Evolutionary conservation across 2,329 filamentous ascomycete species (phyloP).

Genomic region (Byssoonygena ceratinophila): DNA sequence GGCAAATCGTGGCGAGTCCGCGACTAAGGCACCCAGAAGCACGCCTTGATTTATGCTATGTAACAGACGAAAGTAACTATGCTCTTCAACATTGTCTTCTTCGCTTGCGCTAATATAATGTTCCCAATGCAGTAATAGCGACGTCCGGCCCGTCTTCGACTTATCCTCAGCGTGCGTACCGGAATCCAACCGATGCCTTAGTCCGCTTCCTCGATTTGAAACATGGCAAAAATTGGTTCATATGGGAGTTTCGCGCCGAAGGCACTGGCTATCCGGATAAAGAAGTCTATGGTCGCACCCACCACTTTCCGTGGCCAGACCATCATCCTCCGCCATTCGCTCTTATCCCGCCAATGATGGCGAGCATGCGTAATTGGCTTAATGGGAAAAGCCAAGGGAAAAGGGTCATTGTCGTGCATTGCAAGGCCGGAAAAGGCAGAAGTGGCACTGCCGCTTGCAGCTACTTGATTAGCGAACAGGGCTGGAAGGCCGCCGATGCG

Average conservation of each 20-base stretch:
- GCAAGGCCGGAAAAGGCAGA: conserved; percentile 91
- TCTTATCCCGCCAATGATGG: conserved; percentile 79
- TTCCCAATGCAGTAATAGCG: conserved; percentile 40
- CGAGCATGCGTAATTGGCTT: conserved; percentile 84
- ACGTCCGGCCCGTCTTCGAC: conserved; percentile 84
- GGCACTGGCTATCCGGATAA: conserved; percentile 90
- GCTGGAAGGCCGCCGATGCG: conserved; percentile 55
- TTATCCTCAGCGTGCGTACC: conserved; percentile 84
- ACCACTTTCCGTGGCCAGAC: conserved; percentile 93
- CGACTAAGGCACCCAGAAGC: conserved; percentile 75
- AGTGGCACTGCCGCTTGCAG: conserved; percentile 80
- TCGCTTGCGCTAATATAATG: conserved; percentile 17
- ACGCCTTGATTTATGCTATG: conserved; percentile 88
- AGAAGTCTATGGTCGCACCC: conserved; percentile 72
- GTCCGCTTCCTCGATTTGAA: conserved; percentile 79
- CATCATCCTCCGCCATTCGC: conserved; percentile 93
- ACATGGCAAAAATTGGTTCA: conserved; percentile 76
- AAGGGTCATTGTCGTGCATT: conserved; percentile 82
- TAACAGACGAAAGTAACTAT: conserved; percentile 59
- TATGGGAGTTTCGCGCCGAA: conserved; percentile 97
- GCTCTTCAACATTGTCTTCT: conserved; percentile 7
- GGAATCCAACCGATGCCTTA: conserved; percentile 79
- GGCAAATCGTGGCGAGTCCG: conserved; percentile 84
- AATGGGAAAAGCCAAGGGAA: conserved; percentile 34
- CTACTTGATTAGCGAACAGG: conserved; percentile 81